phyloP scores from a whole-genome alignment of 2,329 filamentous ascomycete species.

The Pseudopithomyces maydicus region DNA sequence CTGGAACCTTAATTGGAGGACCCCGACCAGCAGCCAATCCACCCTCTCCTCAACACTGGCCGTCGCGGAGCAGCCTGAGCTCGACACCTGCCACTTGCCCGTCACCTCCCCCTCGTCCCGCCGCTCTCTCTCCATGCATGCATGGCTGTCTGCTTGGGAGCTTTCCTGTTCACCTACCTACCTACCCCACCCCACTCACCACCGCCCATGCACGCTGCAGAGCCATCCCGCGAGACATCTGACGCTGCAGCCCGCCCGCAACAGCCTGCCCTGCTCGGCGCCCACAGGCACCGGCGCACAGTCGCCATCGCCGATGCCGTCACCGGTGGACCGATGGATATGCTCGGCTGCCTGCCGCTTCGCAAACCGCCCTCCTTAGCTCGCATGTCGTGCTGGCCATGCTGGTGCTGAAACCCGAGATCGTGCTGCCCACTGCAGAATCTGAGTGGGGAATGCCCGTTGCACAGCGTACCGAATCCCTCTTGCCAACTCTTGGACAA shows the following conservation, averaged over 20 bases:
- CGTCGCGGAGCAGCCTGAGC: not conserved
- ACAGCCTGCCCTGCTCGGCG: too few species aligned
- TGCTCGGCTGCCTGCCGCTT: constrained; percentile 19
- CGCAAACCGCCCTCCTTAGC: constrained; percentile 8
- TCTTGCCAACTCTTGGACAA: constrained; percentile 5
- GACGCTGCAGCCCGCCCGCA: not conserved
- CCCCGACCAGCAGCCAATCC: constrained; percentile 11
- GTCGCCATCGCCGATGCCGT: constrained; percentile 18
- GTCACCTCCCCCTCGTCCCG: not conserved
- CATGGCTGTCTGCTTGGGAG: too few species aligned
- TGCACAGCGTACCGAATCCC: constrained; percentile 5
- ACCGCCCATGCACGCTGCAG: not conserved
- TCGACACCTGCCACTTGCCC: not conserved
- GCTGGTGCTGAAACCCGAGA: constrained; percentile 20
- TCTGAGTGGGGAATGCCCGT: constrained; percentile 16
- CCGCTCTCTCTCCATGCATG: too few species aligned
- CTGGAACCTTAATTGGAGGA: constrained; percentile 7
- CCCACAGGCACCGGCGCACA: constrained; percentile 4
- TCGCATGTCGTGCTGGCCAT: constrained; percentile 12
- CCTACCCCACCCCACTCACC: too few species aligned
- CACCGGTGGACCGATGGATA: constrained; percentile 12
- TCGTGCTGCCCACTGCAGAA: constrained; percentile 27
- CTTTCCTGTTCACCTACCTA: too few species aligned
- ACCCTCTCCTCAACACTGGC: not conserved
- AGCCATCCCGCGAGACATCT: not conserved